These are phyloP conservation scores for Sphagnum fallax DNA, from an alignment of 228 moss, liverwort and hornwort genomes.

Conservation along the genomic window DNA sequence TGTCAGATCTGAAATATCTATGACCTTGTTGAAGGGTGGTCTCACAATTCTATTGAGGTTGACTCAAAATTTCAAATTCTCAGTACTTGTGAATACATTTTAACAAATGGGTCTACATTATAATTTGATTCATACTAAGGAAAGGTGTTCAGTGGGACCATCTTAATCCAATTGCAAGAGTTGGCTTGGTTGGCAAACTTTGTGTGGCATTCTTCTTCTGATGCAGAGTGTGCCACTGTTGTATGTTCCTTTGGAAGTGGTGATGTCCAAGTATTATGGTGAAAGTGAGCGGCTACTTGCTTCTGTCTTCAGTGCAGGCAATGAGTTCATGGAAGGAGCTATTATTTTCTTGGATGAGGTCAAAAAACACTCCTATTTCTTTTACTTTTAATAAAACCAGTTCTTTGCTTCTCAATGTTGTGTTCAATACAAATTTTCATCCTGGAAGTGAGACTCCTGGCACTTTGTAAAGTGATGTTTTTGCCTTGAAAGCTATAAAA, in stretches of 20 bases:
- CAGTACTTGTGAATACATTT: no score
- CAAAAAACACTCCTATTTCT: background rate
- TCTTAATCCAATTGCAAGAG: no score
- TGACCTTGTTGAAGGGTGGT: no score
- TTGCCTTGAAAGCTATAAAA: background rate
- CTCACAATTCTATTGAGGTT: no score
- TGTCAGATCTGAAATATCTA: no score
- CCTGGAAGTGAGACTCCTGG: no score
- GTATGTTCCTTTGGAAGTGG: slow-evolving; percentile 77
- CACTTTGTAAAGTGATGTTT: background rate
- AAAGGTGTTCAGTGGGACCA: no score
- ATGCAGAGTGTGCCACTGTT: slow-evolving; percentile 64
- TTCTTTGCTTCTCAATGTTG: background rate
- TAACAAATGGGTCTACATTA: no score
- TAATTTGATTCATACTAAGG: no score
- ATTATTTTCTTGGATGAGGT: slow-evolving; percentile 84
- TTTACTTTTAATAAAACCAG: background rate
- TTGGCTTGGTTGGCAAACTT: no score
- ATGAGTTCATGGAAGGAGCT: slow-evolving; percentile 71
- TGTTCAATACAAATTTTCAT: background rate
- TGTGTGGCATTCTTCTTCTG: background rate
- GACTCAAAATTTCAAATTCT: no score
- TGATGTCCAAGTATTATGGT: slow-evolving; percentile 87
- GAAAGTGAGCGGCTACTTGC: slow-evolving; percentile 76
- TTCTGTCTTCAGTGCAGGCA: slow-evolving; percentile 72